Conservation (phyloP, 495 filamentous ascomycete genomes). For the Neurospora cerealis region DNA sequence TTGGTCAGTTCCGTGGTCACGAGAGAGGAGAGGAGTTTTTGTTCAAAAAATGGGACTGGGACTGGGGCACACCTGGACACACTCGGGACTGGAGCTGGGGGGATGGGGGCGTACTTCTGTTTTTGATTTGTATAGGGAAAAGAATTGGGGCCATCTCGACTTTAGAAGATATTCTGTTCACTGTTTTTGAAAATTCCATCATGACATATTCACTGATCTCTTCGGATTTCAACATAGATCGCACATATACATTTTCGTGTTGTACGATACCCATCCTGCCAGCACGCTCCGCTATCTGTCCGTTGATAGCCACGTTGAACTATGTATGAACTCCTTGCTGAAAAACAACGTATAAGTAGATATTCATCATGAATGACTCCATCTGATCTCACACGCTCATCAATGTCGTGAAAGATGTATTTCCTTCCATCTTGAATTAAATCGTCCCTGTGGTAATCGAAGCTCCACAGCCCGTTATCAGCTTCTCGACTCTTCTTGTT, state of each 20-base stretch:
- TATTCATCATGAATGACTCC: background rate
- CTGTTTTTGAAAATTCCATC: background rate
- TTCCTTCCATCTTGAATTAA: background rate
- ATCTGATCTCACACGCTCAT: background rate
- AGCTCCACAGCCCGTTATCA: background rate
- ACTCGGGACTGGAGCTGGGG: background rate
- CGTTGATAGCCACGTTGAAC: background rate
- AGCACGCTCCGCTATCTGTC: background rate
- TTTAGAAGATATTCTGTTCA: background rate
- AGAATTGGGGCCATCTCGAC: background rate
- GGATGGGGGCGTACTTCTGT: background rate
- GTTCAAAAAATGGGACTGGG: background rate
- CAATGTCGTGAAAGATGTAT: background rate
- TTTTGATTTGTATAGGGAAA: background rate
- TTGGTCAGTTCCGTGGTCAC: background rate
- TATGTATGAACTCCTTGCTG: background rate
- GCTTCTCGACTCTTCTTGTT: background rate
- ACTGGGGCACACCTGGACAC: background rate
- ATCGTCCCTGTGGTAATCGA: background rate
- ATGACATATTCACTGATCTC: background rate
- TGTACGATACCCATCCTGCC: background rate
- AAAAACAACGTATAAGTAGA: background rate
- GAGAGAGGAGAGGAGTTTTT: background rate
- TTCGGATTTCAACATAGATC: background rate
- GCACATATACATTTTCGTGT: background rate